phyloP scores from a whole-genome alignment of 148 eudicot genomes.

The Nyssa sinensis region DNA sequence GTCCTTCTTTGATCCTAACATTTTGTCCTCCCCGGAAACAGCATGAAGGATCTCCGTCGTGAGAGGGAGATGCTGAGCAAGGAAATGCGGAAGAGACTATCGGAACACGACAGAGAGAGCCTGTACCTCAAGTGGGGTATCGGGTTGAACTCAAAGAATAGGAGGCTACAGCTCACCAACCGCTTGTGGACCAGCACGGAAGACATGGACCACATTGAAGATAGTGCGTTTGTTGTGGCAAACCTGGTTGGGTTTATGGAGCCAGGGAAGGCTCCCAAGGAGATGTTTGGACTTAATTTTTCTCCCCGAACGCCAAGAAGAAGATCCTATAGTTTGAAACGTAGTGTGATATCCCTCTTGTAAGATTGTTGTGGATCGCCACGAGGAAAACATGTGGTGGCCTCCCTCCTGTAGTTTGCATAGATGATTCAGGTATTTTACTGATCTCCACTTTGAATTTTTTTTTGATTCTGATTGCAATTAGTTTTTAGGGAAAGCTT shows the following conservation, averaged over 20 bases:
- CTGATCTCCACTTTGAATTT: neutral
- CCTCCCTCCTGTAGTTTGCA: neutral
- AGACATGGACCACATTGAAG: slow-evolving; percentile 64
- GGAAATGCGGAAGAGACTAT: slow-evolving; percentile 66
- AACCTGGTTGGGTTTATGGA: slow-evolving; percentile 54
- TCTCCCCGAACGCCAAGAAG: slow-evolving; percentile 44
- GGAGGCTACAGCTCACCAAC: slow-evolving; percentile 66
- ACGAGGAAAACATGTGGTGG: neutral
- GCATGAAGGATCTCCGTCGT: slow-evolving; percentile 55
- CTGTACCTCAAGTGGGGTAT: slow-evolving; percentile 81
- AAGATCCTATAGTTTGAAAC: slow-evolving; percentile 49
- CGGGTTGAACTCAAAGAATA: slow-evolving; percentile 50
- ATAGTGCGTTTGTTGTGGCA: slow-evolving; percentile 74
- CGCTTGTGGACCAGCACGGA: slow-evolving; percentile 55
- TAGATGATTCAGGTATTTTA: neutral
- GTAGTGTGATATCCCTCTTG: slow-evolving; percentile 33
- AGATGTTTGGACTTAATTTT: slow-evolving; percentile 76
- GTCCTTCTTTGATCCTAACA: too few species aligned
- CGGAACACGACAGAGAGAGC: slow-evolving; percentile 54
- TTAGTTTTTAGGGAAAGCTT: slow-evolving; percentile 1
- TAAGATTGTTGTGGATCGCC: slow-evolving; percentile 6
- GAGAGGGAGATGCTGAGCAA: slow-evolving; percentile 76
- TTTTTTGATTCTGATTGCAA: too few species aligned
- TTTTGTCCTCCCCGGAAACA: slow-evolving; percentile 35
- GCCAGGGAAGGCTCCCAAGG: slow-evolving; percentile 60